A percentile compares a stretch with the other conserved stretches of the same genome.
Conservation (phyloP, 116 monocot genomes). For the Posidonia oceanica region DNA sequence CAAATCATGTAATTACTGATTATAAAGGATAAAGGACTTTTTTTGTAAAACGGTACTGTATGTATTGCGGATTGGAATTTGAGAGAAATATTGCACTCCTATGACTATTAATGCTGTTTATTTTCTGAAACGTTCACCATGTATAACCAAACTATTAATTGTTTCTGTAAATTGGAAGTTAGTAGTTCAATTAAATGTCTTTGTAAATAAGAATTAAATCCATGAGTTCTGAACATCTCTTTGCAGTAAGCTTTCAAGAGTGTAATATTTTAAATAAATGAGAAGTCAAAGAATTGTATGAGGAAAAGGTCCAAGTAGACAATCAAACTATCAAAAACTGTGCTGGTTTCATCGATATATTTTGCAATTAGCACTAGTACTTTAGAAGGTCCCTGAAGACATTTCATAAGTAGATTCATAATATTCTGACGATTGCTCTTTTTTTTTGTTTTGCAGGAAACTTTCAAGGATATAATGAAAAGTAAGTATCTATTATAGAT, state of each 20-base stretch:
- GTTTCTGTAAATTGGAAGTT: neutral
- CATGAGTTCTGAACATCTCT: neutral
- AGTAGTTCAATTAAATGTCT: neutral
- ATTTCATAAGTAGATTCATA: no score
- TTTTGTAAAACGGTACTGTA: neutral
- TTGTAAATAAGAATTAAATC: neutral
- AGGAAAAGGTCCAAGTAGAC: neutral
- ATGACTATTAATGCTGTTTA: no score
- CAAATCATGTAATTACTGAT: neutral
- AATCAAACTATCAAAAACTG: no score
- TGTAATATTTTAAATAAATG: neutral
- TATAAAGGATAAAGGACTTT: neutral
- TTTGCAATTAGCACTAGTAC: no score
- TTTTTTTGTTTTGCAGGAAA: slow-evolving; percentile 40
- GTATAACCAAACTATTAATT: neutral
- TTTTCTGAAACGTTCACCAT: no score
- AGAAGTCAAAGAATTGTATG: neutral
- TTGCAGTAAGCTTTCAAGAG: neutral
- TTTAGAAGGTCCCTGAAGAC: neutral
- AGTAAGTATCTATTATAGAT: slow-evolving; percentile 31
- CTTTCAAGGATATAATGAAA: slow-evolving; percentile 72
- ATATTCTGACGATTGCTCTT: neutral
- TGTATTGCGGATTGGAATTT: neutral
- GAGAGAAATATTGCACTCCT: neutral
- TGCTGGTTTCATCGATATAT: no score